Percentiles rank a stretch among this genome's conserved stretches.
Conservation (phyloP, 2,329 filamentous ascomycete species). For the Magnaporthiopsis poae region DNA sequence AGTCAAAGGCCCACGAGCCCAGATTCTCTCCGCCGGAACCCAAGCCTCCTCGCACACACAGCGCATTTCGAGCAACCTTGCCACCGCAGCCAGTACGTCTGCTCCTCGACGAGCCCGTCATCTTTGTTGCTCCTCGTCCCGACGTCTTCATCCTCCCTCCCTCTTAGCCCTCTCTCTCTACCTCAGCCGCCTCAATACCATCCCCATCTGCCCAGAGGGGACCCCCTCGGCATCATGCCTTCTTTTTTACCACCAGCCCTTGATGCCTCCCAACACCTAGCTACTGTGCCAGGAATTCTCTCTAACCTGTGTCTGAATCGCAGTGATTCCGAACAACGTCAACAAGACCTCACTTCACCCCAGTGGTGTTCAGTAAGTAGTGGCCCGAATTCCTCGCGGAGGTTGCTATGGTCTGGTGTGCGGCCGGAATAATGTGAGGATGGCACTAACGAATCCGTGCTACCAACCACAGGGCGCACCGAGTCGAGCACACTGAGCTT, state of each 20-base stretch:
- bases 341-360: slow-evolving; percentile 93
- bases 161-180: background rate
- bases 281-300: background rate
- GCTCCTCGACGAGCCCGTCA: slow-evolving; percentile 10
- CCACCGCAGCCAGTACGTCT: slow-evolving; percentile 22
- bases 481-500: slow-evolving; percentile 85
- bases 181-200: slow-evolving; percentile 14
- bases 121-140: background rate
- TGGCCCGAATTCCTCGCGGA: slow-evolving; percentile 8
- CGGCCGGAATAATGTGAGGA: background rate
- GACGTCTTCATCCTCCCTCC: background rate
- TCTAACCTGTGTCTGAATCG: slow-evolving; percentile 10
- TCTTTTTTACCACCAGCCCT: background rate
- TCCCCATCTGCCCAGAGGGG: slow-evolving; percentile 9
- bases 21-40: slow-evolving; percentile 27
- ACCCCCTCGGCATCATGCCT: background rate
- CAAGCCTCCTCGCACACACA: slow-evolving; percentile 11
- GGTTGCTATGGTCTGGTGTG: too few relatives aligned
- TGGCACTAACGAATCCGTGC: slow-evolving; percentile 7
- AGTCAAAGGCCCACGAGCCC: slow-evolving; percentile 33
- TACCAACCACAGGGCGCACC: slow-evolving; percentile 47
- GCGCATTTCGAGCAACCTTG: background rate
- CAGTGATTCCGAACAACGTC: slow-evolving; percentile 52
- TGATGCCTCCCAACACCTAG: background rate
- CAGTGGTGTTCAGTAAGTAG: slow-evolving; percentile 73